Conservation (phyloP, 1,284 basidiomycete genomes). For the Ustilago crameri region DNA sequence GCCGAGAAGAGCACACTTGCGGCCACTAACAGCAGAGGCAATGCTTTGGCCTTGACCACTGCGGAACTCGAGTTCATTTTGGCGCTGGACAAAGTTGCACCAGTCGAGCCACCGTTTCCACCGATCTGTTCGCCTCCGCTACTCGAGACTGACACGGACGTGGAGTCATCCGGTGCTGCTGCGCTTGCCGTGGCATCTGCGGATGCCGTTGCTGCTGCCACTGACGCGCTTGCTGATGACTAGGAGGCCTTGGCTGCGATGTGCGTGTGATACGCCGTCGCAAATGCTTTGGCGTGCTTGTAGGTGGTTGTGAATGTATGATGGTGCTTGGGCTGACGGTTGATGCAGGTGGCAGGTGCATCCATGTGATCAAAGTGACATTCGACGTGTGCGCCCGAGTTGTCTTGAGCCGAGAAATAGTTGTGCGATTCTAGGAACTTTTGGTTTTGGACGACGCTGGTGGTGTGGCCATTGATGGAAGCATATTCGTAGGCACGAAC, state of each 20-base stretch:
- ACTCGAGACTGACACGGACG: constrained; percentile 8
- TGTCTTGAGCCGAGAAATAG: constrained; percentile 33
- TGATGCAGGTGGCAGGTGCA: constrained; percentile 32
- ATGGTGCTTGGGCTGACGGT: constrained; percentile 28
- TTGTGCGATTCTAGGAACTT: constrained; percentile 40
- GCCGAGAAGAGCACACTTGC: constrained; percentile 31
- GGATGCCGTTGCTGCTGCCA: constrained; percentile 1
- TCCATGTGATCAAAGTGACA: constrained; percentile 35
- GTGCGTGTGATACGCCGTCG: constrained; percentile 33
- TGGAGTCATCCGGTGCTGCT: no score
- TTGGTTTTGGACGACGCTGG: constrained; percentile 25
- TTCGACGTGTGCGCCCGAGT: constrained; percentile 26
- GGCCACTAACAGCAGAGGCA: constrained; percentile 23
- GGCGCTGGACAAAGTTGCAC: constrained; percentile 4
- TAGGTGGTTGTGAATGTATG: constrained; percentile 24
- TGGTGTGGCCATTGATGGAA: constrained; percentile 30
- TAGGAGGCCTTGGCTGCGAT: constrained; percentile 20
- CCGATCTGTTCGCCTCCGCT: not conserved
- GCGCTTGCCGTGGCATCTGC: no score
- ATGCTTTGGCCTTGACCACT: constrained; percentile 14
- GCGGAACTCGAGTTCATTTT: constrained; percentile 31
- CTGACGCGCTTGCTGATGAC: constrained; percentile 1
- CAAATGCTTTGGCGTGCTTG: constrained; percentile 31
- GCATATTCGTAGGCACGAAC: constrained; percentile 42
- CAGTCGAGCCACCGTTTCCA: constrained; percentile 3